These are phyloP conservation scores for Coniochaeta prunicola DNA, from an alignment of 2,329 filamentous ascomycete species.

Conservation along the genomic window DNA sequence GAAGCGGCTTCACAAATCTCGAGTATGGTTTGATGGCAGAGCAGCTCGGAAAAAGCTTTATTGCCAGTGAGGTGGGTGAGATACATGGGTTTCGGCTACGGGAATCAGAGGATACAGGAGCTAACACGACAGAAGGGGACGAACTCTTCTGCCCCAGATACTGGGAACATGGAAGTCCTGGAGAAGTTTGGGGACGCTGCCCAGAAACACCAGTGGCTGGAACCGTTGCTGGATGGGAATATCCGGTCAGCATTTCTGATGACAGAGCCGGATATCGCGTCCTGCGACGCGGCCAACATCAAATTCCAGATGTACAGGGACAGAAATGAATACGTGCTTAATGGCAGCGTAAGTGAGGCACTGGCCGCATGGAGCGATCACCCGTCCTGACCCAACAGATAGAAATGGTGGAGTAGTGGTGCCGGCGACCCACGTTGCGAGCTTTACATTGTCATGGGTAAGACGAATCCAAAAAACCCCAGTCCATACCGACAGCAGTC, in stretches of 20 bases:
- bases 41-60: constrained; percentile 77
- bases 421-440: constrained; percentile 88
- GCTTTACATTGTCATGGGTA: constrained; percentile 95
- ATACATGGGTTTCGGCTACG: no score
- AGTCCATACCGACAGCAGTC: constrained; percentile 87
- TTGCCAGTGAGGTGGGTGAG: constrained; percentile 78
- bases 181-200: constrained; percentile 83
- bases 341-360: constrained; percentile 59
- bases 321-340: constrained; percentile 83
- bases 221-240: constrained; percentile 72
- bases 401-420: constrained; percentile 99
- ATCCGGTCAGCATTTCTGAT: constrained; percentile 89
- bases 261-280: constrained; percentile 86
- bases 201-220: constrained; percentile 79
- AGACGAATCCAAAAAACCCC: constrained; percentile 68
- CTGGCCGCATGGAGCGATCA: constrained; percentile 8
- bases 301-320: constrained; percentile 74
- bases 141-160: constrained; percentile 90
- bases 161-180: constrained; percentile 91
- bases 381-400: no score
- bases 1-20: constrained; percentile 86
- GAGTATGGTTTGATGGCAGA: constrained; percentile 99
- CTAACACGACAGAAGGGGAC: no score
- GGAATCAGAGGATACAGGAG: no score
- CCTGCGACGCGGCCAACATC: constrained; percentile 89